These are phyloP conservation scores for Phaeophleospora eucalypticola DNA, from an alignment of 2,329 filamentous ascomycete genomes.

Conservation along the genomic window DNA sequence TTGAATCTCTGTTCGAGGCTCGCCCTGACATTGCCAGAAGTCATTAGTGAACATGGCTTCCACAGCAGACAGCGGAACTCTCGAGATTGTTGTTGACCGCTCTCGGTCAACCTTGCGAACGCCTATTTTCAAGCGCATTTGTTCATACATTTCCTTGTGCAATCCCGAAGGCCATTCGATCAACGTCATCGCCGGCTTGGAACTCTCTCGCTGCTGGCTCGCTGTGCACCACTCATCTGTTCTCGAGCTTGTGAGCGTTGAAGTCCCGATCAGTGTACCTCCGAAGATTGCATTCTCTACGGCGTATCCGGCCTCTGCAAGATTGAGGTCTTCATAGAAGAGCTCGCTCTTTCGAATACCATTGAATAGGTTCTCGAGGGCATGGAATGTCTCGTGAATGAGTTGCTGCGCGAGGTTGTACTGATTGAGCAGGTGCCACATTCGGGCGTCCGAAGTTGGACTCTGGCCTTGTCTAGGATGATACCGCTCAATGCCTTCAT, in stretches of 20 bases:
- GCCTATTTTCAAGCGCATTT: not conserved
- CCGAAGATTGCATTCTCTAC: conserved; percentile 7
- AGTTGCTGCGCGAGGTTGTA: not conserved
- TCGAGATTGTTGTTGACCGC: not conserved
- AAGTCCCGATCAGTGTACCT: not conserved
- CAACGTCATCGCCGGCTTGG: not conserved
- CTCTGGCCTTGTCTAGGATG: not conserved
- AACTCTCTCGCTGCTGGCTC: not conserved
- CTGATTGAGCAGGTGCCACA: not conserved
- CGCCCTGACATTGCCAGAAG: not conserved
- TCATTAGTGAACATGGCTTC: conserved; percentile 1
- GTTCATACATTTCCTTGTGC: conserved; percentile 1
- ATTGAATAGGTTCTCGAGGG: not conserved
- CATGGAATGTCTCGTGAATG: conserved; percentile 4
- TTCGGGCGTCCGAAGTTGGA: not conserved
- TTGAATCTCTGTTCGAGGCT: not conserved
- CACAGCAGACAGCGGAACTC: not conserved
- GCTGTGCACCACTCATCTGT: not conserved
- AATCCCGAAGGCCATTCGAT: not conserved
- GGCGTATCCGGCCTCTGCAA: conserved; percentile 4
- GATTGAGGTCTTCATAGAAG: not conserved
- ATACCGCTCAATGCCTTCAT: not conserved
- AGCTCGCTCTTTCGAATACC: not conserved
- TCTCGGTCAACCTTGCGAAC: not conserved
- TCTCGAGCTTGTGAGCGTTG: not conserved